These are phyloP conservation scores for Kodamaea lidongshanica DNA, from an alignment of 805 yeast species.

Conservation along the genomic window DNA sequence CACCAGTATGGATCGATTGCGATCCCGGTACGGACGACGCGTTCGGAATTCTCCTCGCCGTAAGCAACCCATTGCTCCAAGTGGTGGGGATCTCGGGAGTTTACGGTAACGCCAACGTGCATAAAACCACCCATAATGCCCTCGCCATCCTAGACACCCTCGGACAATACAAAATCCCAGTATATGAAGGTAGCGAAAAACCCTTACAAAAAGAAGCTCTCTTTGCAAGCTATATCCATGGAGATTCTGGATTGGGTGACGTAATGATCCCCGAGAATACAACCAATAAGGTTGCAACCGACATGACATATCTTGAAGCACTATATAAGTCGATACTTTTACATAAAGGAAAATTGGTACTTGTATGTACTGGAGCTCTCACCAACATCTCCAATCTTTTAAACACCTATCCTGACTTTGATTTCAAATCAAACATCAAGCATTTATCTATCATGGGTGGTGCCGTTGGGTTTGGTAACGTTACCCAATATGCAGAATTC, in stretches of 20 bases:
- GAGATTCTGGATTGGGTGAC: constrained; percentile 75
- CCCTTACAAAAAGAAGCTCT: constrained; percentile 50
- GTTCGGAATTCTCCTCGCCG: constrained; percentile 61
- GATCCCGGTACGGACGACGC: constrained; percentile 93
- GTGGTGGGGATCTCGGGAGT: constrained; percentile 69
- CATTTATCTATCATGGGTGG: constrained; percentile 77
- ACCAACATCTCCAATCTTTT: constrained; percentile 65
- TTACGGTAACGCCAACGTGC: constrained; percentile 63
- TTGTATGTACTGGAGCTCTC: constrained; percentile 72
- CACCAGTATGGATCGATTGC: constrained; percentile 83
- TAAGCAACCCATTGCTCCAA: constrained; percentile 51
- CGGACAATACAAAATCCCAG: constrained; percentile 45
- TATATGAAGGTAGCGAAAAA: constrained; percentile 56
- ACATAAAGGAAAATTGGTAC: constrained; percentile 44
- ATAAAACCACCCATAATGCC: constrained; percentile 63
- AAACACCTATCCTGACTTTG: constrained; percentile 42
- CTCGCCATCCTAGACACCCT: constrained; percentile 60
- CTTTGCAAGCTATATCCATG: constrained; percentile 64
- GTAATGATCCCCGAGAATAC: constrained; percentile 53
- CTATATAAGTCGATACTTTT: constrained; percentile 36
- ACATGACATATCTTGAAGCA: constrained; percentile 29
- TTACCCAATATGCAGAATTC: constrained; percentile 59
- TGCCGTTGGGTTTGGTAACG: constrained; percentile 45
- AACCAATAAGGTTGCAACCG: constrained; percentile 16
- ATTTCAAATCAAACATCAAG: constrained; percentile 41